Evolutionary conservation across 306 rosid species (phyloP).

Genomic region (Pterocarpus santalinus): DNA sequence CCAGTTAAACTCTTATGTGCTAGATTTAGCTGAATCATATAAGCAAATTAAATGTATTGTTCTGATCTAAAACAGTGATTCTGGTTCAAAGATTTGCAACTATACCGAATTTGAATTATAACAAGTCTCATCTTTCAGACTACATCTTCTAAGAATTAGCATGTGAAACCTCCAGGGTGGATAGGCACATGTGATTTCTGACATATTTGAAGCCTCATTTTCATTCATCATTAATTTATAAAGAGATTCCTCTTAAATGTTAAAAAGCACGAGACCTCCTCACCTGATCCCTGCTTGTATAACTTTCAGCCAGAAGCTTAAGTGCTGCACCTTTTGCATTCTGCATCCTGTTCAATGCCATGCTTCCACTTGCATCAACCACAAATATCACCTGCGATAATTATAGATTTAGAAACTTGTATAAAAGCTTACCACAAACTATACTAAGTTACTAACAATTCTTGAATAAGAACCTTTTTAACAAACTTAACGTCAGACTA

Average conservation of each 20-base stretch:
- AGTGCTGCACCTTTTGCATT: slow-evolving; percentile 99
- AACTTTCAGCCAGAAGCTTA: slow-evolving; percentile 95
- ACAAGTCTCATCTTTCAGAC: slow-evolving; percentile 16
- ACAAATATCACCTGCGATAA: slow-evolving; percentile 86
- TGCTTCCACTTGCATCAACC: slow-evolving; percentile 99
- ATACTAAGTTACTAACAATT: slow-evolving; percentile 3
- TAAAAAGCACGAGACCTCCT: slow-evolving; percentile 37
- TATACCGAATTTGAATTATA: slow-evolving; percentile 8
- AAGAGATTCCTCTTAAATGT: slow-evolving; percentile 31
- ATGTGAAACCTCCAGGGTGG: slow-evolving; percentile 29
- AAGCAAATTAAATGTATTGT: slow-evolving; percentile 31
- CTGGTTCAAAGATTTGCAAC: slow-evolving; percentile 13
- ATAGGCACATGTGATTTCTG: slow-evolving; percentile 33
- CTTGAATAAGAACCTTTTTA: slow-evolving; percentile 1
- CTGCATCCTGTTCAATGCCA: slow-evolving; percentile 98
- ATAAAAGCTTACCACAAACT: slow-evolving; percentile 29
- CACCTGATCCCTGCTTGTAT: slow-evolving; percentile 99
- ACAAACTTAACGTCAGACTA: slow-evolving; percentile 20
- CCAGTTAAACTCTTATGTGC: slow-evolving; percentile 2
- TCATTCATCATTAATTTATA: slow-evolving; percentile 34
- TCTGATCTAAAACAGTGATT: slow-evolving; percentile 26
- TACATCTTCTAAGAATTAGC: slow-evolving; percentile 16
- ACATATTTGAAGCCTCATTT: slow-evolving; percentile 19
- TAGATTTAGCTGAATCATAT: slow-evolving; percentile 16
- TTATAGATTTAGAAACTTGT: slow-evolving; percentile 10